Conservation (phyloP, 768 basidiomycete species). For the Vararia minispora region DNA sequence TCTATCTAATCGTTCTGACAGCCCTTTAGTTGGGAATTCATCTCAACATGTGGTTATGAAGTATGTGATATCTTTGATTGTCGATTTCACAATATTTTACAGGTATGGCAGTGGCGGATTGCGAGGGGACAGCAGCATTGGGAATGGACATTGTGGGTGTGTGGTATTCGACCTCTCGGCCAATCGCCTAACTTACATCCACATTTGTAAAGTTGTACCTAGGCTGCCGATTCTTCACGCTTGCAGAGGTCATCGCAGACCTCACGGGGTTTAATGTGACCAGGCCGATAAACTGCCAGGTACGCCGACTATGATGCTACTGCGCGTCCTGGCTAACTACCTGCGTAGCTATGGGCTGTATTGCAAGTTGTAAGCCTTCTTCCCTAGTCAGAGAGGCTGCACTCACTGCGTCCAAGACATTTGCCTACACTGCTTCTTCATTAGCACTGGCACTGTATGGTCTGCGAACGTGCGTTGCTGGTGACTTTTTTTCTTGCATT, state of each 20-base stretch:
- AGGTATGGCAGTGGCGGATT: constrained; percentile 8
- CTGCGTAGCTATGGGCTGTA: neutral
- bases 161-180: neutral
- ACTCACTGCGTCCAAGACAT: constrained; percentile 1
- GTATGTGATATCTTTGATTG: too few species aligned
- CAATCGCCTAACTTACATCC: neutral
- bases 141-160: constrained; percentile 9
- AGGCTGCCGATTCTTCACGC: constrained; percentile 2
- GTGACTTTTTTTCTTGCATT: too few species aligned
- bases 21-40: constrained; percentile 9
- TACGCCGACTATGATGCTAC: neutral
- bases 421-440: constrained; percentile 4
- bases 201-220: constrained; percentile 9
- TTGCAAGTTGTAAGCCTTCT: constrained; percentile 6
- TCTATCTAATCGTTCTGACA: too few species aligned
- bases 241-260: constrained; percentile 1
- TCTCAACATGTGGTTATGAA: constrained; percentile 9
- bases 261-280: constrained; percentile 9
- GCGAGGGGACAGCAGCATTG: constrained; percentile 6
- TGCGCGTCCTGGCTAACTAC: too few species aligned
- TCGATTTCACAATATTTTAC: too few species aligned
- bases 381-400: neutral
- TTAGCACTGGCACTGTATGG: constrained; percentile 7
- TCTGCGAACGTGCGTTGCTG: constrained; percentile 7
- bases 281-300: constrained; percentile 6